Conservation (phyloP, 768 basidiomycete species). For the Mycena olivaceomarginata region DNA sequence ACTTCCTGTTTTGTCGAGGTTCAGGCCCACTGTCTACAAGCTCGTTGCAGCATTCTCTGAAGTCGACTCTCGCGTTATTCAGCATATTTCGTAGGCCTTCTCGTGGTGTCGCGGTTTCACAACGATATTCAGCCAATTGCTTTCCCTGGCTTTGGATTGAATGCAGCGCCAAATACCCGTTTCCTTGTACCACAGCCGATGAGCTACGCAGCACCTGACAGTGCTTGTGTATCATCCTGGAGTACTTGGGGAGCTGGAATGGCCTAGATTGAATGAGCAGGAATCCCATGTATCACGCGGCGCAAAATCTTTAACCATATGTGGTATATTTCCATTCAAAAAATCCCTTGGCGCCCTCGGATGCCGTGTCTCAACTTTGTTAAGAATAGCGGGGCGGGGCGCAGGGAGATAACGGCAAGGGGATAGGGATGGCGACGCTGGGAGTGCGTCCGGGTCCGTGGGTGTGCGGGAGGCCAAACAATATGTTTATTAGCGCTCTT, state of each 20-base stretch:
- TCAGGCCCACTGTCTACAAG: neutral
- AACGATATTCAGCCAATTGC: neutral
- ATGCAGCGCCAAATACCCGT: neutral
- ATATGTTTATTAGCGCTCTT: too few relatives aligned
- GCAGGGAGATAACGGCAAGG: too few relatives aligned
- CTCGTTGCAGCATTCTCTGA: neutral
- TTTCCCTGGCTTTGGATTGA: neutral
- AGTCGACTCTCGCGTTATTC: neutral
- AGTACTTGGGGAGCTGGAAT: neutral
- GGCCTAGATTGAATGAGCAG: neutral
- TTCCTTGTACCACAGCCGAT: neutral
- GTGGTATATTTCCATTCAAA: too few relatives aligned
- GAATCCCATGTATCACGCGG: neutral
- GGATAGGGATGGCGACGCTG: too few relatives aligned
- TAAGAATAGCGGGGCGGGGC: too few relatives aligned
- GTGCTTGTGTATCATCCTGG: neutral
- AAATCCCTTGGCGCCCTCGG: too few relatives aligned
- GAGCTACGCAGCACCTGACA: too few relatives aligned
- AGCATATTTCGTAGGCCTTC: constrained; percentile 1
- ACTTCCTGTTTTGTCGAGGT: too few relatives aligned
- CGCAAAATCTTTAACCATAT: too few relatives aligned
- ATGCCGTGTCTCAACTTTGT: too few relatives aligned
- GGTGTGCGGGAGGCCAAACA: too few relatives aligned
- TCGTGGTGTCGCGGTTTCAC: neutral
- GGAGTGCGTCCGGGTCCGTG: too few relatives aligned